Evolutionary conservation across 257 asterid species (phyloP).

Genomic region (Scutellaria galericulata): DNA sequence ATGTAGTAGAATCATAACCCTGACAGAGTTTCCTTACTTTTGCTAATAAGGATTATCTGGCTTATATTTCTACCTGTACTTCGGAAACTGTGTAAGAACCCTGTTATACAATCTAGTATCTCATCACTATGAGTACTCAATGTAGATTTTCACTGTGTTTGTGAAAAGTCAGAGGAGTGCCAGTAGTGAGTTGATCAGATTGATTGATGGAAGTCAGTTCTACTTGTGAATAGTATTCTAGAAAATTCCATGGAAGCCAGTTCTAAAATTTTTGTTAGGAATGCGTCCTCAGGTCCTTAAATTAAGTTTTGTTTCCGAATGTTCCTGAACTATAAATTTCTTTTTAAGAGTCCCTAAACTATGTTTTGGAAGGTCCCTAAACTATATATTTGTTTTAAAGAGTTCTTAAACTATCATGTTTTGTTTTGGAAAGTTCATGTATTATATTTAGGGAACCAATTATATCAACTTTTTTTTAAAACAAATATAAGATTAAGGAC

Average conservation of each 20-base stretch:
- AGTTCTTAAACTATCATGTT: no score
- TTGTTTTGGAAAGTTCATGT: no score
- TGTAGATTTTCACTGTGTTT: constrained; percentile 7
- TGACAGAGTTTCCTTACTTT: constrained; percentile 14
- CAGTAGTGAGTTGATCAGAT: constrained; percentile 4
- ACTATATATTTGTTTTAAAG: no score
- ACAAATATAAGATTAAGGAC: no score
- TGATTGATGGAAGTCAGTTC: constrained; percentile 9
- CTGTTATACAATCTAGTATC: constrained; percentile 4
- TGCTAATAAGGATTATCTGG: neutral
- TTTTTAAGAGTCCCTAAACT: no score
- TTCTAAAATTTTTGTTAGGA: no score
- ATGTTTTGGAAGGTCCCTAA: no score
- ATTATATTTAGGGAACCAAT: no score
- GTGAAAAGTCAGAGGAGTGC: neutral
- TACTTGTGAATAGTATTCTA: constrained; percentile 4
- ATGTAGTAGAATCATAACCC: neutral
- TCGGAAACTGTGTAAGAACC: constrained; percentile 13
- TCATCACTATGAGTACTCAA: neutral
- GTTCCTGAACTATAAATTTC: no score
- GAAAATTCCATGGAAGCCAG: neutral
- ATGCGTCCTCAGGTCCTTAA: no score
- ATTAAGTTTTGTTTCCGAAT: no score
- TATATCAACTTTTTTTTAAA: no score
- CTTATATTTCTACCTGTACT: constrained; percentile 20